Conservation (phyloP, 1,284 basidiomycete genomes). For the Ceratobasidium sp. region DNA sequence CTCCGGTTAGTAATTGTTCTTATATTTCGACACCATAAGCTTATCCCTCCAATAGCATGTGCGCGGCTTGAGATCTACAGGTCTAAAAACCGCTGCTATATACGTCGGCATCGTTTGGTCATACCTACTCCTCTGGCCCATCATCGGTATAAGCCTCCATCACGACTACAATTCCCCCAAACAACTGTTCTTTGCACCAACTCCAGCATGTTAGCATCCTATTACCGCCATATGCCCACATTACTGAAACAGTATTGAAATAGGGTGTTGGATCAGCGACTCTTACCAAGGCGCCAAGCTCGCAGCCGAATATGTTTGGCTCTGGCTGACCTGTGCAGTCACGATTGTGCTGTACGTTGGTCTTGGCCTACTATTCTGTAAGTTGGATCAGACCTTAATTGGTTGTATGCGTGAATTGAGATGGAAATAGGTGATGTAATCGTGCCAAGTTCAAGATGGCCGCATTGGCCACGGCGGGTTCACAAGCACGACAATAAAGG, state of each 20-base stretch:
- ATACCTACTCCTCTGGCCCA: constrained; percentile 10
- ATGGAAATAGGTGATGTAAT: constrained; percentile 1
- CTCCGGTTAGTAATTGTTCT: neutral
- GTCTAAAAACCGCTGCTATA: constrained; percentile 1
- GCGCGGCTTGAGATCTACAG: neutral
- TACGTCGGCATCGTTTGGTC: constrained; percentile 13
- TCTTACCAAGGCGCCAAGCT: constrained; percentile 17
- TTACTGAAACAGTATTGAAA: constrained; percentile 11
- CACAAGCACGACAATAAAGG: neutral
- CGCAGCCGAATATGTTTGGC: constrained; percentile 25
- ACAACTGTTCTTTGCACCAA: constrained; percentile 6
- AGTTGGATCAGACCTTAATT: neutral
- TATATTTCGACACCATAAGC: neutral
- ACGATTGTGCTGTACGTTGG: constrained; percentile 10
- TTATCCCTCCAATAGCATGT: neutral
- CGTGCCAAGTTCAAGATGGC: constrained; percentile 8
- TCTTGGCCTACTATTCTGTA: constrained; percentile 2
- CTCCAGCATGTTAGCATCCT: constrained; percentile 9
- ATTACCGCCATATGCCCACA: neutral
- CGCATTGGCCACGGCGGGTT: constrained; percentile 2
- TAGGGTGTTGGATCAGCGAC: constrained; percentile 19
- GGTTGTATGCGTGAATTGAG: neutral
- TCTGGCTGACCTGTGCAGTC: constrained; percentile 14
- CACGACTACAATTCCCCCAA: constrained; percentile 1
- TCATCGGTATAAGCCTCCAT: neutral